A percentile compares a stretch with the other conserved stretches of the same genome.
Conservation (phyloP, 495 filamentous ascomycete species). For the Trichoderma erinaceum region DNA sequence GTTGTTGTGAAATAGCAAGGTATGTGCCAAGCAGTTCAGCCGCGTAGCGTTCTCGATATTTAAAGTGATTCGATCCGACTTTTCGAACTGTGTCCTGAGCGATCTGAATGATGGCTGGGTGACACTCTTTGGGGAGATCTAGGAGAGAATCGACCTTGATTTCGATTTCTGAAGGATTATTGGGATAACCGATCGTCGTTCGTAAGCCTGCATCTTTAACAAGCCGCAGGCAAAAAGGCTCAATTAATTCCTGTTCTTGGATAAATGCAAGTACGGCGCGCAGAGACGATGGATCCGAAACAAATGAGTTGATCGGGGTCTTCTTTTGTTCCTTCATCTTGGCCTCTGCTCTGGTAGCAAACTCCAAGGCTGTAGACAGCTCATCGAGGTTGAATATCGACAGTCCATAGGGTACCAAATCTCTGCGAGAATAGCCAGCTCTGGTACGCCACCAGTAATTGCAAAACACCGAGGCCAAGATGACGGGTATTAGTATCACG, state of each 20-base stretch:
- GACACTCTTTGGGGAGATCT: not conserved
- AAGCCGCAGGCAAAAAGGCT: not conserved
- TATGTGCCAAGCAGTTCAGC: not conserved
- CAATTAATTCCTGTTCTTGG: not conserved
- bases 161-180: not conserved
- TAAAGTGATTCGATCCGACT: not conserved
- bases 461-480: not conserved
- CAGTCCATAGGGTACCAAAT: not conserved
- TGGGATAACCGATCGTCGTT: not conserved
- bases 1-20: not conserved
- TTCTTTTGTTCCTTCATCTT: not conserved
- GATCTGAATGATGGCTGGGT: not conserved
- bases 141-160: not conserved
- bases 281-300: slow-evolving; percentile 4
- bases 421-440: not conserved
- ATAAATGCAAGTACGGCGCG: not conserved
- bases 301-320: not conserved
- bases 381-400: not conserved
- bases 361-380: not conserved
- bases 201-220: not conserved
- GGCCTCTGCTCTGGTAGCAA: not conserved
- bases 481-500: not conserved
- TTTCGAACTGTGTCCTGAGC: slow-evolving; percentile 5
- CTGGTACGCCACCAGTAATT: slow-evolving; percentile 5
- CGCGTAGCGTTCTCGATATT: not conserved